Conservation (phyloP, 2,329 filamentous ascomycete species). For the Aspergillus udagawae region DNA sequence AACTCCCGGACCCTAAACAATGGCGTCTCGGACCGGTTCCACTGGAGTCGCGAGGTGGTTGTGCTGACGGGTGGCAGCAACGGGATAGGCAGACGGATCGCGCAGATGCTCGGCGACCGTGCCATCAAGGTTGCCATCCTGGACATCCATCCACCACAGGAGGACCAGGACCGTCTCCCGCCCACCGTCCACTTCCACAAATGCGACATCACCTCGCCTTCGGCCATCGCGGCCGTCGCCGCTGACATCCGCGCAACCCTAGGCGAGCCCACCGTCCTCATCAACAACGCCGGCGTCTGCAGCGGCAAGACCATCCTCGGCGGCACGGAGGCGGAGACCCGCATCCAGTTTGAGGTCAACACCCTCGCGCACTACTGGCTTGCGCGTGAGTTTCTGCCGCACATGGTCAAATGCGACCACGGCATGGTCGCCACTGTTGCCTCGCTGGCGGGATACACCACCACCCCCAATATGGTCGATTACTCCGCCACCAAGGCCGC, state of each 20-base stretch:
- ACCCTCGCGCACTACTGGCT: slow-evolving; percentile 64
- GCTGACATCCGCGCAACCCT: slow-evolving; percentile 51
- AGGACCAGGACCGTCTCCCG: slow-evolving; percentile 23
- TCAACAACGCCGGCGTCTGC: slow-evolving; percentile 35
- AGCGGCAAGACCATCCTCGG: slow-evolving; percentile 59
- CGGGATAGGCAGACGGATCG: slow-evolving; percentile 67
- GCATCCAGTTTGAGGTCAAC: slow-evolving; percentile 67
- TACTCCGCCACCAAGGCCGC: slow-evolving; percentile 66
- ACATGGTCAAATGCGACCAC: slow-evolving; percentile 61
- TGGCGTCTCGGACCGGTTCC: slow-evolving; percentile 28
- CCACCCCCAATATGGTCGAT: slow-evolving; percentile 62
- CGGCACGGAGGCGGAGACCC: slow-evolving; percentile 54
- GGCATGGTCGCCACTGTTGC: slow-evolving; percentile 71
- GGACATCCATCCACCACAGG: slow-evolving; percentile 45
- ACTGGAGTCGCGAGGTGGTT: slow-evolving; percentile 65
- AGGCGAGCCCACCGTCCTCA: slow-evolving; percentile 64
- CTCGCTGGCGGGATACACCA: slow-evolving; percentile 58
- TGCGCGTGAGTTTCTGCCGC: slow-evolving; percentile 63
- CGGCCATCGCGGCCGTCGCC: slow-evolving; percentile 51
- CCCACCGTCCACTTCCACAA: slow-evolving; percentile 61
- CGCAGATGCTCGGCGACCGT: slow-evolving; percentile 60
- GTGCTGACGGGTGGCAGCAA: slow-evolving; percentile 71
- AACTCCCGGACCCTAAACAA: slow-evolving; percentile 50
- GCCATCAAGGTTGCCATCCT: slow-evolving; percentile 67
- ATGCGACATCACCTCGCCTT: slow-evolving; percentile 63